Conservation (phyloP, 768 basidiomycete genomes). For the Lentinula aciculospora region DNA sequence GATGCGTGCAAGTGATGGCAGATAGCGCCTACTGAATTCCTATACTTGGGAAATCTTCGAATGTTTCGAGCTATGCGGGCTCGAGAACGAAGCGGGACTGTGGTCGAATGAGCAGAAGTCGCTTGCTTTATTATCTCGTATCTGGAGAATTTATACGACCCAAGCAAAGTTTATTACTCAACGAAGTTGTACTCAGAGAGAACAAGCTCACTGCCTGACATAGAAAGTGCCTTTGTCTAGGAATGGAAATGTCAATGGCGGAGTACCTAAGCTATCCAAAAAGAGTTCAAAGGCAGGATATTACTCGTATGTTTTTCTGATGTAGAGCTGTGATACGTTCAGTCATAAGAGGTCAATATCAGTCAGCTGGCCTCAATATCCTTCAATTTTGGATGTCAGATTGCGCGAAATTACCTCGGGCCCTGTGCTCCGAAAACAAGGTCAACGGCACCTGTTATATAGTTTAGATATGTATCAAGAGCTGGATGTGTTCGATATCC, state of each 20-base stretch:
- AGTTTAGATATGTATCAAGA: too few relatives aligned
- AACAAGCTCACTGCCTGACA: constrained; percentile 2
- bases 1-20: neutral
- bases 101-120: neutral
- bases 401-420: too few relatives aligned
- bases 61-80: neutral
- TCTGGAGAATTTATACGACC: neutral
- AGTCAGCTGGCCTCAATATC: too few relatives aligned
- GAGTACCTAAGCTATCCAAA: neutral
- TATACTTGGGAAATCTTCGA: neutral
- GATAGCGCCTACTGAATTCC: neutral
- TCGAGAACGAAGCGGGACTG: neutral
- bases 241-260: constrained; percentile 1
- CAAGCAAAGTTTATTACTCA: neutral
- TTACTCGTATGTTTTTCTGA: neutral
- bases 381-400: too few relatives aligned
- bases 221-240: constrained; percentile 4
- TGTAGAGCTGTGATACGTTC: neutral
- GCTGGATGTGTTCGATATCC: too few relatives aligned
- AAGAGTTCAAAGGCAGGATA: neutral
- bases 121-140: neutral
- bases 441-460: too few relatives aligned
- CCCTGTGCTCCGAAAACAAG: too few relatives aligned
- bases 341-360: neutral
- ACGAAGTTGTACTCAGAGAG: neutral